Base-by-base conservation (phyloP, 306 rosid genomes). In the Vigna mungo region DNA sequence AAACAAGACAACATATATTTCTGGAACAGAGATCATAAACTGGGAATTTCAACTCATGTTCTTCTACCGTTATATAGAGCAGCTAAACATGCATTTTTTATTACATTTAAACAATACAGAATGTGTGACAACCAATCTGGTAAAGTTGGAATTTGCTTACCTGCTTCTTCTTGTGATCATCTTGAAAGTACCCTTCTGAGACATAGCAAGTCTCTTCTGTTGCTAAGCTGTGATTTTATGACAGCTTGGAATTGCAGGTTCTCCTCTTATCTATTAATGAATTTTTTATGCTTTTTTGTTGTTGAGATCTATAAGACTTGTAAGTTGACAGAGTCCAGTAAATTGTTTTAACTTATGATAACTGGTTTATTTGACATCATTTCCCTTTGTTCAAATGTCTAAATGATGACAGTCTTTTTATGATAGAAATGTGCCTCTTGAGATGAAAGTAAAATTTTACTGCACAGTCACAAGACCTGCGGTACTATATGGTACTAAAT, bases 231-330 rank as follows among this genome's bases (percentile, higher is more conserved):
- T 76, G 98, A 95, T 83, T 92, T 89, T 52, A 82, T 90, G 59
- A 90, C 97, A 49, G 96, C 98, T 27, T 90, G 98, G 98, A 88
- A 90, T 88, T 85, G 88, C 82, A 95, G 98, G 98, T 93, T 80
- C 75, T 46, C 9, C 54, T 61, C 76, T 80, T 68, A 30, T 36
- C 53, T 47, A 4, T 44, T 59, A 41, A 67, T 80, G 41, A 61
- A 10, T 55, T 58, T 83, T 32, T 68, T 71, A 6, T 55, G 13
- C 51, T 10, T n/a, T 5, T 34, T n/a, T n/a, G 10, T 37, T 9
- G 16, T 62, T 78, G 48, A 59, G 32, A 59, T 65, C 9, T 65
- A 32, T 53, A 39, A 62, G 52, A 27, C 65, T 56, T 49, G 37
- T 66, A 51, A 27, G 58, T 66, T 71, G 54, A 52, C 1, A 64